Base-by-base conservation (phyloP, 805 yeast genomes). In the Scheffersomyces stipitis region DNA sequence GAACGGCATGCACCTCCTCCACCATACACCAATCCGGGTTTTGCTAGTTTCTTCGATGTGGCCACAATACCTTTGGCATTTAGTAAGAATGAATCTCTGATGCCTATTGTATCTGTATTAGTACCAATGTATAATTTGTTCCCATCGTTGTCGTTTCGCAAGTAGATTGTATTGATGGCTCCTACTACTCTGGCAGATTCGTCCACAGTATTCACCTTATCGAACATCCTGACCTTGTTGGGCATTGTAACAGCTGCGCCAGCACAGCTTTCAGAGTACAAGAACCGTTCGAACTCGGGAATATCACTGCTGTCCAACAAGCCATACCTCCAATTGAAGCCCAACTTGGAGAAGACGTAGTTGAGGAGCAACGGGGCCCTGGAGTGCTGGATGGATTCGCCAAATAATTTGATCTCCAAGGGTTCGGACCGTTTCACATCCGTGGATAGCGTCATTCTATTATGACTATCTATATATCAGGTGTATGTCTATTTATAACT, bases 1-100 rank as follows among this genome's bases (percentile, higher is more conserved):
- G 62, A 56, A 20, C 65, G 46, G 28, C 61, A 56, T 10, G 66
- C 65, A 8, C 66, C 66, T 9, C 66, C 66, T 5, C 65, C 65
- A 4, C 66, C 64, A 35, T 59, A 61, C 0, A 61, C 64, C 40
- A 61, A 41, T 6, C 64, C 65, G 1, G 61, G 54, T n/a, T 32
- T 40, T 4, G 41, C 41, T 4, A 30, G 23, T 8, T n/a, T 18
- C 13, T 26, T 26, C 28, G 41, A 37, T 15, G 22, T 14, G 26
- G 33, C 40, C 30, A 36, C 50, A 33, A 31, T 36, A 23, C 17
- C 34, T 29, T 41, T 26, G 17, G 45, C 33, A 33, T 53, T 49
- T 29, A 34, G 38, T 16, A 47, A 28, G 27, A 60, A 54, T 5
- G 66, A 41, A 40, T 60, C 59, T 4, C 57, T 46, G 26, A 61